Evolutionary conservation across 2,329 filamentous ascomycete species (phyloP).

Genomic region (Claviceps sp.): DNA sequence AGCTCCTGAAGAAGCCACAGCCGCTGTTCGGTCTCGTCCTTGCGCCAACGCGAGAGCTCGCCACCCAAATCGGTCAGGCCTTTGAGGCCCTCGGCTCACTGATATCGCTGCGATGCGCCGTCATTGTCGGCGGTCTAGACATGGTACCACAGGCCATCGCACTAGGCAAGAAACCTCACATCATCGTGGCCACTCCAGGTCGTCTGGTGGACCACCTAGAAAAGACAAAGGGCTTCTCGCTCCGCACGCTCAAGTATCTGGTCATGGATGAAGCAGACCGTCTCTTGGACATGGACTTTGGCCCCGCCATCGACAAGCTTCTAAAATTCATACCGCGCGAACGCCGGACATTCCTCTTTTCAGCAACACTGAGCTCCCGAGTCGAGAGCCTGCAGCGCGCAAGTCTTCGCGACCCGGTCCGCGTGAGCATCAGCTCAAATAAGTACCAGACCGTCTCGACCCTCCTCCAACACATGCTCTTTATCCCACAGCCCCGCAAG

Average conservation of each 20-base stretch:
- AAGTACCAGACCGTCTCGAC: constrained; percentile 90
- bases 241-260: constrained; percentile 70
- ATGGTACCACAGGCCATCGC: constrained; percentile 89
- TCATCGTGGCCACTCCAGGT: constrained; percentile 85
- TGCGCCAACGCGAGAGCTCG: constrained; percentile 85
- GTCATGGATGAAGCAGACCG: constrained; percentile 94
- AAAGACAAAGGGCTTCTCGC: constrained; percentile 90
- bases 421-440: constrained; percentile 67
- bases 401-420: constrained; percentile 69
- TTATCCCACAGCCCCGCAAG: constrained; percentile 77
- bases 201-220: constrained; percentile 84
- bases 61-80: constrained; percentile 76
- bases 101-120: constrained; percentile 75
- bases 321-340: constrained; percentile 75
- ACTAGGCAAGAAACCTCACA: constrained; percentile 88
- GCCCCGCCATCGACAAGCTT: constrained; percentile 83
- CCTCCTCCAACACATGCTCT: constrained; percentile 72
- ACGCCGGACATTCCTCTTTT: constrained; percentile 77
- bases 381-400: constrained; percentile 87
- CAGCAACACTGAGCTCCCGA: constrained; percentile 86
- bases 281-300: constrained; percentile 87
- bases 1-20: constrained; percentile 77
- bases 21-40: constrained; percentile 79
- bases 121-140: constrained; percentile 87
- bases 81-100: constrained; percentile 79